Conservation (phyloP, 768 basidiomycete genomes). For the Mycena amicta region DNA sequence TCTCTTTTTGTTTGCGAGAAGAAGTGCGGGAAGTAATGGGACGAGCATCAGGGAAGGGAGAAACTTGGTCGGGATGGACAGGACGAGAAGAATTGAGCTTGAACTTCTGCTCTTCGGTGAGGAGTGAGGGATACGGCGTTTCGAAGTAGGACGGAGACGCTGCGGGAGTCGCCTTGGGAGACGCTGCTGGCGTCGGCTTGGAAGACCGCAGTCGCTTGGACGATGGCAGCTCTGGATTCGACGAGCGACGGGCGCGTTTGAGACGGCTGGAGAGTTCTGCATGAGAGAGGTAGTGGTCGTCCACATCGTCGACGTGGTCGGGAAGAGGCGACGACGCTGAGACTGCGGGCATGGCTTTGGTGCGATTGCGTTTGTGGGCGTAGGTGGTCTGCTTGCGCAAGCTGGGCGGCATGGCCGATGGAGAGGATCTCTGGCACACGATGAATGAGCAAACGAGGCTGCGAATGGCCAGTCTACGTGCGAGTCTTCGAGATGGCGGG, state of each 20-base stretch:
- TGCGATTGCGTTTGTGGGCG: conserved; percentile 35
- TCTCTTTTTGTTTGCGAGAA: conserved; percentile 27
- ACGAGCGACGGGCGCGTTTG: conserved; percentile 47
- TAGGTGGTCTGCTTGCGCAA: conserved; percentile 20
- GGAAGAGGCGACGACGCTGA: conserved; percentile 26
- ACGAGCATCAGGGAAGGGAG: conserved; percentile 43
- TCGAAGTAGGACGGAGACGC: conserved; percentile 23
- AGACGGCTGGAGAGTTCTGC: conserved; percentile 50
- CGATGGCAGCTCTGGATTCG: conserved; percentile 29
- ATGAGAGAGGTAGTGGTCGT: conserved; percentile 35
- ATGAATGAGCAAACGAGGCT: too few relatives aligned
- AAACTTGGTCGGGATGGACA: conserved; percentile 36
- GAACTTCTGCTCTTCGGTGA: conserved; percentile 27
- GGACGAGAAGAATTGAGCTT: conserved; percentile 28
- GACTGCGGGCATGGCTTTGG: conserved; percentile 1
- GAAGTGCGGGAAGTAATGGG: conserved; percentile 38
- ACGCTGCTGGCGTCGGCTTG: conserved; percentile 17
- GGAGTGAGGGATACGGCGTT: conserved; percentile 29
- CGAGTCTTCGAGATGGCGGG: too few relatives aligned
- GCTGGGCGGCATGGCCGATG: conserved; percentile 11
- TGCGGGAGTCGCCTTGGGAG: conserved; percentile 20
- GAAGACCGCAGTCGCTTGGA: conserved; percentile 38
- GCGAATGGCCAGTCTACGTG: too few relatives aligned
- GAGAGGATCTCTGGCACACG: too few relatives aligned
- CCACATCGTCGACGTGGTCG: conserved; percentile 2